A percentile compares a stretch with the other conserved stretches of the same genome.
These are phyloP conservation scores for Nicotiana benthamiana DNA, from an alignment of 257 asterid genomes.

Conservation along the genomic window DNA sequence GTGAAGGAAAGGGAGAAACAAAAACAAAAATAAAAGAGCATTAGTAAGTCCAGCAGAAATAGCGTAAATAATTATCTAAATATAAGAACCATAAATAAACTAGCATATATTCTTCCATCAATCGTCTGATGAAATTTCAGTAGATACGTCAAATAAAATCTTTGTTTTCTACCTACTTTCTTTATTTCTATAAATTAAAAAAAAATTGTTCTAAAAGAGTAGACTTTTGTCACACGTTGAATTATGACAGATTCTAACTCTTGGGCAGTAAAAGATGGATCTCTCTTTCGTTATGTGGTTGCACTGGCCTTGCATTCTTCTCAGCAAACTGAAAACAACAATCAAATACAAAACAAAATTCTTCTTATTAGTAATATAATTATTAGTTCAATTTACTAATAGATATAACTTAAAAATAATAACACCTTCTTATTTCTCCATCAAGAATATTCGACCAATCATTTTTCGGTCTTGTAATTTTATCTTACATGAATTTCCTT, in stretches of 20 bases:
- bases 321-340: conserved; percentile 38
- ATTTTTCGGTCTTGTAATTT: background rate
- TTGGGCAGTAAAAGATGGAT: conserved; percentile 28
- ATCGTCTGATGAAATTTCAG: background rate
- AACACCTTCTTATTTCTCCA: background rate
- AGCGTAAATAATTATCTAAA: too few relatives aligned
- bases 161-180: background rate
- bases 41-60: too few relatives aligned
- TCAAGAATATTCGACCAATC: background rate
- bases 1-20: too few relatives aligned
- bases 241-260: background rate
- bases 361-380: background rate
- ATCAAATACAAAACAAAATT: background rate
- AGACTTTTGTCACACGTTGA: background rate
- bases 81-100: too few relatives aligned
- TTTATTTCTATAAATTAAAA: background rate
- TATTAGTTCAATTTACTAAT: background rate
- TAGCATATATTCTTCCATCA: background rate
- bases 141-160: background rate
- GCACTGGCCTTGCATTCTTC: conserved; percentile 62
- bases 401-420: background rate
- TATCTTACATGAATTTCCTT: background rate
- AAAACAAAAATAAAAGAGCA: too few relatives aligned
- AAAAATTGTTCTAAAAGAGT: background rate
- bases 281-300: conserved; percentile 27